These are phyloP conservation scores for Russula olivacea DNA, from an alignment of 768 basidiomycete species.

Conservation along the genomic window DNA sequence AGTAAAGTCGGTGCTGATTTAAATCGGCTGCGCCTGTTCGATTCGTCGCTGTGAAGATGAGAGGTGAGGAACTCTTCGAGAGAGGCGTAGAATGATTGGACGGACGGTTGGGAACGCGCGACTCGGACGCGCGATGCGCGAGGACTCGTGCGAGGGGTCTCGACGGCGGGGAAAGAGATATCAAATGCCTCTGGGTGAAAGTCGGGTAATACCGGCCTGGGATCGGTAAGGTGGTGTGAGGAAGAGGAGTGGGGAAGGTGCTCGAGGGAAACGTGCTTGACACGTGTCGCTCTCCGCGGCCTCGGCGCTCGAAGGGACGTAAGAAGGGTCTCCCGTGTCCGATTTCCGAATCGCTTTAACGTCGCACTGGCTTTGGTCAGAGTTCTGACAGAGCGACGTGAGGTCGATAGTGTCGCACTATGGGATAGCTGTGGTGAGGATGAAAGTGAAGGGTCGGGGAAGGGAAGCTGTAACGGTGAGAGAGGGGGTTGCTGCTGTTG, in stretches of 20 bases:
- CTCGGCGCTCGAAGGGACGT: conserved; percentile 23
- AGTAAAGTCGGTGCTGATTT: conserved; percentile 24
- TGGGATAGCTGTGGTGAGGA: conserved; percentile 9
- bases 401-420: conserved; percentile 16
- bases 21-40: conserved; percentile 21
- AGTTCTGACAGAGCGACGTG: conserved; percentile 20
- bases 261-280: conserved; percentile 19
- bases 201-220: conserved; percentile 16
- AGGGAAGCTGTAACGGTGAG: conserved; percentile 16
- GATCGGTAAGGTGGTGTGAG: background rate
- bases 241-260: conserved; percentile 10
- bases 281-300: conserved; percentile 17
- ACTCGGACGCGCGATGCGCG: conserved; percentile 16
- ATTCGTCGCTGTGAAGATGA: conserved; percentile 20
- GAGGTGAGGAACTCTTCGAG: conserved; percentile 25
- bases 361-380: conserved; percentile 22
- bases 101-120: conserved; percentile 19
- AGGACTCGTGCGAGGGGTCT: conserved; percentile 15
- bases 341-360: conserved; percentile 22
- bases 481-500: conserved; percentile 6
- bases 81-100: conserved; percentile 26
- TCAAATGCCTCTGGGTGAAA: conserved; percentile 23
- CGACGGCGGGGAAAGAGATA: conserved; percentile 21
- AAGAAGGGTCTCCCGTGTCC: conserved; percentile 23
- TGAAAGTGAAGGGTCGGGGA: conserved; percentile 6